phyloP scores from a whole-genome alignment of 179 eudicot genomes.

The Silene vulgaris region DNA sequence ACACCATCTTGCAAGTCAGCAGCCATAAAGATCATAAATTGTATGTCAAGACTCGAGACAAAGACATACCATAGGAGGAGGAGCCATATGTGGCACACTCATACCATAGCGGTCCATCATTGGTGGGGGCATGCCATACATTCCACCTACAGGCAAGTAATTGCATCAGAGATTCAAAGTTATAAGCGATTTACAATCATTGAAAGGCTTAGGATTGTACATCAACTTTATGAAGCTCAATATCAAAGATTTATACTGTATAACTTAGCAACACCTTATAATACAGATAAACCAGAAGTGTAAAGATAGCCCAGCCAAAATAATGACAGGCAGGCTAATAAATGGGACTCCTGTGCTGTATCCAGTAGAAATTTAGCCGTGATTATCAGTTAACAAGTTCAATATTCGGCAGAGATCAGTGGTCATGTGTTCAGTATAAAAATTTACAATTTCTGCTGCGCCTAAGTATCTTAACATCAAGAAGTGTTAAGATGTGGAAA shows the following conservation, averaged over 20 bases:
- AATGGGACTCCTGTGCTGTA: not conserved
- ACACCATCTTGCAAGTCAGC: not conserved
- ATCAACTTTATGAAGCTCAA: not conserved
- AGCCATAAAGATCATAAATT: not conserved
- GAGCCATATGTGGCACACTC: conserved; percentile 59
- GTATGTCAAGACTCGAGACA: not conserved
- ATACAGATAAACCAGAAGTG: too few species aligned
- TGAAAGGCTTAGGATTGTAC: not conserved
- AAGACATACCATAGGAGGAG: conserved; percentile 64
- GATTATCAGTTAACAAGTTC: not conserved
- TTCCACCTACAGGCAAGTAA: conserved; percentile 53
- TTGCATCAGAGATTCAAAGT: not conserved
- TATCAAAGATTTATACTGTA: not conserved
- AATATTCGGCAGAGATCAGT: not conserved
- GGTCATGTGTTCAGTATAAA: not conserved
- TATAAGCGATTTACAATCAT: not conserved
- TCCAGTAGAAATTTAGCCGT: not conserved
- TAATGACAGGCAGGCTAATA: not conserved
- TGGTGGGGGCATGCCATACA: conserved; percentile 77
- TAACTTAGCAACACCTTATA: not conserved
- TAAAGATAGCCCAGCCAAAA: too few species aligned
- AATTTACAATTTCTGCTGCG: not conserved
- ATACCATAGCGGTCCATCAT: conserved; percentile 90
- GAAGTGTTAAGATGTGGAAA: not conserved
- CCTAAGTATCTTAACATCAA: not conserved